Evolutionary conservation across 805 yeast species (phyloP).

Genomic region (Wickerhamiella alocasiicola): DNA sequence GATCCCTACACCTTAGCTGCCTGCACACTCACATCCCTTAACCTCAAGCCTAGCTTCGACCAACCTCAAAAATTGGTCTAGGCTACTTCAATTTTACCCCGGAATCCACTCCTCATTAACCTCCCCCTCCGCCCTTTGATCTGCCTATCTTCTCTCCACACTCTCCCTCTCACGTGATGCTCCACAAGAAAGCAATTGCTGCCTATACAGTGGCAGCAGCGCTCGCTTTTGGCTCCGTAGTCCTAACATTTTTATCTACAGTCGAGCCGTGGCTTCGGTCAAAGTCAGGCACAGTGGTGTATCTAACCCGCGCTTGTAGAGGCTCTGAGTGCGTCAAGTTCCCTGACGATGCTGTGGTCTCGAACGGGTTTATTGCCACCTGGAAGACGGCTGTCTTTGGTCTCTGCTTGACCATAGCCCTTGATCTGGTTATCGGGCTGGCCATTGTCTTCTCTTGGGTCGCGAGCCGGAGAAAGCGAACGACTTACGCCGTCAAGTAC

Average conservation of each 20-base stretch:
- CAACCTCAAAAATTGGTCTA: no score
- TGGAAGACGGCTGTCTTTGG: slow-evolving; percentile 24
- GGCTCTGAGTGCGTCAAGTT: slow-evolving; percentile 14
- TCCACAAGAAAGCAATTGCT: neutral
- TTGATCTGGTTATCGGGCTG: slow-evolving; percentile 16
- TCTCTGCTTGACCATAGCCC: slow-evolving; percentile 20
- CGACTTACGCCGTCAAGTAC: slow-evolving; percentile 14
- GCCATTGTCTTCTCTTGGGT: slow-evolving; percentile 18
- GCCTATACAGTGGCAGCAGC: slow-evolving; percentile 15
- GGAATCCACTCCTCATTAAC: no score
- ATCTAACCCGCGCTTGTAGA: slow-evolving; percentile 14
- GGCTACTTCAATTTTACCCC: no score
- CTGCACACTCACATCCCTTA: no score
- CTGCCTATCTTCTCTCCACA: no score
- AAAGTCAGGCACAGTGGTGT: slow-evolving; percentile 11
- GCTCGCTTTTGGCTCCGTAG: slow-evolving; percentile 12
- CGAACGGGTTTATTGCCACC: slow-evolving; percentile 20
- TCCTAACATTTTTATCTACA: slow-evolving; percentile 6
- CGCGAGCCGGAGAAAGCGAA: slow-evolving; percentile 18
- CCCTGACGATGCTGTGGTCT: slow-evolving; percentile 18
- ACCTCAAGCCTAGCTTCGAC: no score
- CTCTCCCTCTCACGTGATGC: no score
- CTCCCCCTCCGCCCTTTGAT: no score
- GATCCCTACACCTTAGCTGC: no score
- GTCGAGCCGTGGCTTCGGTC: slow-evolving; percentile 18